Conservation (phyloP, 2,329 filamentous ascomycete genomes). For the Microcyclospora pomicola region DNA sequence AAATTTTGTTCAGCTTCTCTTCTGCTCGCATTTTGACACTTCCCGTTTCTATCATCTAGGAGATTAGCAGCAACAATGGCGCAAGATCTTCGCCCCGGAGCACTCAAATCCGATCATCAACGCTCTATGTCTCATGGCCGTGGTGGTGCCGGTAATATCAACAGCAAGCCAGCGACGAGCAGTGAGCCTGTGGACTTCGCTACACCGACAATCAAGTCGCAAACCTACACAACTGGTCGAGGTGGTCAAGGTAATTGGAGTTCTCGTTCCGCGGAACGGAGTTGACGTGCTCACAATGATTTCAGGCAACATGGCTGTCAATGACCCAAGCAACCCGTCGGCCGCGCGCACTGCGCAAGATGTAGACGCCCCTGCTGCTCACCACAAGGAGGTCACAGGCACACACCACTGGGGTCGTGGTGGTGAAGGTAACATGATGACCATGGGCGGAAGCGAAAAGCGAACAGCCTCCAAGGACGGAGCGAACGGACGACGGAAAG, state of each 20-base stretch:
- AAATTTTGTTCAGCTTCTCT: too few relatives aligned
- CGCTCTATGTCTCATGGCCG: conserved; percentile 44
- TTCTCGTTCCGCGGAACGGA: neutral
- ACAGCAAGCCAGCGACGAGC: conserved; percentile 23
- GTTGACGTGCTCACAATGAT: conserved; percentile 28
- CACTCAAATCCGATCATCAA: too few relatives aligned
- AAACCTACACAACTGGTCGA: conserved; percentile 79
- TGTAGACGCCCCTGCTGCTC: conserved; percentile 43
- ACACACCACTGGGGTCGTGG: conserved; percentile 58
- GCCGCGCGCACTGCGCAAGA: conserved; percentile 71
- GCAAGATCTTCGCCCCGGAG: too few relatives aligned
- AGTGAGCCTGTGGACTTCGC: conserved; percentile 47
- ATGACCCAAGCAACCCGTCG: conserved; percentile 49
- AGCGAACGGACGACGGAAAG: conserved; percentile 10
- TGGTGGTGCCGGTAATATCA: conserved; percentile 53
- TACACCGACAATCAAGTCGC: conserved; percentile 69
- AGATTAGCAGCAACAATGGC: too few relatives aligned
- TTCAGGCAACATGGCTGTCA: conserved; percentile 75
- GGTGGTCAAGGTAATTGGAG: conserved; percentile 65
- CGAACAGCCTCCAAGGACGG: conserved; percentile 22
- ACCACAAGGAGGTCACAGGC: conserved; percentile 42
- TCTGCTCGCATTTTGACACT: too few relatives aligned
- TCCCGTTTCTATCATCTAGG: too few relatives aligned
- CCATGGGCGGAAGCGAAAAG: conserved; percentile 32
- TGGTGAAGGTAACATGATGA: conserved; percentile 54